phyloP scores from a whole-genome alignment of 2,329 filamentous ascomycete genomes.

The Plectosphaerella sp. region DNA sequence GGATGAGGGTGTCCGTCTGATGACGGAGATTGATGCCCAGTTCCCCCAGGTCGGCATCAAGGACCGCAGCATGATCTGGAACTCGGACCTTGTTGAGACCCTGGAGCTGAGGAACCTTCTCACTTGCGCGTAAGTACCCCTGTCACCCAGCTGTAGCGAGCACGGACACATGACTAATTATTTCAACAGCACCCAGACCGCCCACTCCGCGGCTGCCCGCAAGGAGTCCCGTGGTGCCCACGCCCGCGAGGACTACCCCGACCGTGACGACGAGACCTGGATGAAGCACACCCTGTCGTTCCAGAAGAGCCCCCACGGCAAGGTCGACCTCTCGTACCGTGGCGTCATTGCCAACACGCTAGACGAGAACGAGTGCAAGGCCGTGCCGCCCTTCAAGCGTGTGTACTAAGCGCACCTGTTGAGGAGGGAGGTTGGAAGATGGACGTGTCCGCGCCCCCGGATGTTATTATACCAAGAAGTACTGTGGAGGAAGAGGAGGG shows the following conservation, averaged over 20 bases:
- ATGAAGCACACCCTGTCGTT: conserved; percentile 99
- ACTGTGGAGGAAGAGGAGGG: neutral
- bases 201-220: conserved; percentile 81
- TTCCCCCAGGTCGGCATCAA: conserved; percentile 88
- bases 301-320: conserved; percentile 88
- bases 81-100: conserved; percentile 94
- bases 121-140: conserved; percentile 79
- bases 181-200: conserved; percentile 72
- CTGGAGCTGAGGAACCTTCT: conserved; percentile 92
- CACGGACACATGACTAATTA: neutral
- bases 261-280: conserved; percentile 93
- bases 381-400: conserved; percentile 94
- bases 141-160: conserved; percentile 7
- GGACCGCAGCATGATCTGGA: conserved; percentile 99
- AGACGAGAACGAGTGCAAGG: conserved; percentile 93
- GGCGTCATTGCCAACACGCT: conserved; percentile 77
- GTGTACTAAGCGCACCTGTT: conserved; percentile 58
- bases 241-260: conserved; percentile 92
- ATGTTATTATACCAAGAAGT: neutral
- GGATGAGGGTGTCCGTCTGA: conserved; percentile 87
- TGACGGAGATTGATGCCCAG: conserved; percentile 74
- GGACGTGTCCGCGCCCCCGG: neutral
- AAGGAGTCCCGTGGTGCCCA: conserved; percentile 98
- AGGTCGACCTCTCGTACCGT: conserved; percentile 83
- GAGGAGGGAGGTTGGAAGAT: neutral